Evolutionary conservation across 164 flowering plant genomes (phyloP).

Genomic region (Houttuynia cordata): DNA sequence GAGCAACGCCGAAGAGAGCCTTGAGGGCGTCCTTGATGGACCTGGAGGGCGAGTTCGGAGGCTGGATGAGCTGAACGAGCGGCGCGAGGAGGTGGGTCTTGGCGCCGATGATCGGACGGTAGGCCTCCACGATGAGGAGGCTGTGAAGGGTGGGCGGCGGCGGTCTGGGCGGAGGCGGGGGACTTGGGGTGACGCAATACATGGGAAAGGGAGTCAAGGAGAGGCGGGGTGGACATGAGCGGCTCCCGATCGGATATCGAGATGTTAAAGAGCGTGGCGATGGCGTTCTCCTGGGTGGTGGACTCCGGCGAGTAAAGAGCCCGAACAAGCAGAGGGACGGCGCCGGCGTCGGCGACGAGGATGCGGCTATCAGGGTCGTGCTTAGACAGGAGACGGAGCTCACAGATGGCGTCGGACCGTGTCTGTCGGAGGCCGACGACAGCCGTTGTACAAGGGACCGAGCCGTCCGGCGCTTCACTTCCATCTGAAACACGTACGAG

Average conservation of each 20-base stretch:
- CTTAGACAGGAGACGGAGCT: conserved; percentile 71
- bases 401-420: conserved; percentile 50
- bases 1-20: conserved; percentile 66
- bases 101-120: conserved; percentile 66
- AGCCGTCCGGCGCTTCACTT: conserved; percentile 45
- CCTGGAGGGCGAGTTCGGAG: conserved; percentile 31
- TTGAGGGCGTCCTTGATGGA: conserved; percentile 69
- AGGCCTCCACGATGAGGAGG: conserved; percentile 43
- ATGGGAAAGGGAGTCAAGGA: conserved; percentile 79
- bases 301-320: conserved; percentile 40
- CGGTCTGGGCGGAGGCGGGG: conserved; percentile 44
- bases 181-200: conserved; percentile 42
- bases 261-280: conserved; percentile 75
- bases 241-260: conserved; percentile 51
- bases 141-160: conserved; percentile 65
- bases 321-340: conserved; percentile 52
- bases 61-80: conserved; percentile 35
- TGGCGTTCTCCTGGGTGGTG: conserved; percentile 61
- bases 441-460: conserved; percentile 48
- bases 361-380: conserved; percentile 59
- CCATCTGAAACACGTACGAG: conserved; percentile 34
- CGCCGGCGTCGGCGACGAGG: conserved; percentile 57
- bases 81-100: conserved; percentile 69
- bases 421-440: conserved; percentile 63
- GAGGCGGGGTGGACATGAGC: conserved; percentile 63